phyloP scores from a whole-genome alignment of 306 rosid genomes.

The Medicago truncatula region DNA sequence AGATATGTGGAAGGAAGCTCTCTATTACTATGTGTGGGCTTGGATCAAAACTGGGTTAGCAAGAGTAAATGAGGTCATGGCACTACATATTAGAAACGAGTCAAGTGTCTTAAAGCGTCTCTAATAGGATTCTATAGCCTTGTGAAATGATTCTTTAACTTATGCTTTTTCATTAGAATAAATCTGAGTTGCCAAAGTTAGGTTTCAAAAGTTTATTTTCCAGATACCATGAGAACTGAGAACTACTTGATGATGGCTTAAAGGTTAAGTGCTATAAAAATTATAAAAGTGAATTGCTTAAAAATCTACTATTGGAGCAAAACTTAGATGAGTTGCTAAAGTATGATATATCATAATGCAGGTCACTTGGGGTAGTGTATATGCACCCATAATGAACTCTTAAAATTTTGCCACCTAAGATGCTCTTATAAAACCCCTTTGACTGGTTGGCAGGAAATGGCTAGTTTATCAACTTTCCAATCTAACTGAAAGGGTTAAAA shows the following conservation, averaged over 20 bases:
- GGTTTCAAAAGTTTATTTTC: background rate
- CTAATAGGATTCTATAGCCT: background rate
- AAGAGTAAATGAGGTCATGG: background rate
- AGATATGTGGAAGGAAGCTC: background rate
- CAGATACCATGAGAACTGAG: background rate
- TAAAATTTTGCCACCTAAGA: background rate
- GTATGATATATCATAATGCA: background rate
- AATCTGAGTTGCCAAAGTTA: background rate
- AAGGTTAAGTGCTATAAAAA: background rate
- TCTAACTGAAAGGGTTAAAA: background rate
- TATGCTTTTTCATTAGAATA: background rate
- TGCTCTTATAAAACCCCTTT: background rate
- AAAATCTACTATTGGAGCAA: background rate
- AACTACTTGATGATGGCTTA: background rate
- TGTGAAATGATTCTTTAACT: background rate
- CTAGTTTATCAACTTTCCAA: background rate
- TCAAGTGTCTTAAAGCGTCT: background rate
- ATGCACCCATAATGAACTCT: background rate
- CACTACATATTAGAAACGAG: background rate
- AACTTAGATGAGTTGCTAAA: background rate
- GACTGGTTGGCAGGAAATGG: background rate
- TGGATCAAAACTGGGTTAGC: background rate
- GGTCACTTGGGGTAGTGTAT: background rate
- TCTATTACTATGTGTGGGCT: too few relatives aligned
- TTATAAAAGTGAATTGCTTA: background rate